Evolutionary conservation across 2,329 filamentous ascomycete genomes (phyloP).

Genomic region (Paecilomyces sp.): DNA sequence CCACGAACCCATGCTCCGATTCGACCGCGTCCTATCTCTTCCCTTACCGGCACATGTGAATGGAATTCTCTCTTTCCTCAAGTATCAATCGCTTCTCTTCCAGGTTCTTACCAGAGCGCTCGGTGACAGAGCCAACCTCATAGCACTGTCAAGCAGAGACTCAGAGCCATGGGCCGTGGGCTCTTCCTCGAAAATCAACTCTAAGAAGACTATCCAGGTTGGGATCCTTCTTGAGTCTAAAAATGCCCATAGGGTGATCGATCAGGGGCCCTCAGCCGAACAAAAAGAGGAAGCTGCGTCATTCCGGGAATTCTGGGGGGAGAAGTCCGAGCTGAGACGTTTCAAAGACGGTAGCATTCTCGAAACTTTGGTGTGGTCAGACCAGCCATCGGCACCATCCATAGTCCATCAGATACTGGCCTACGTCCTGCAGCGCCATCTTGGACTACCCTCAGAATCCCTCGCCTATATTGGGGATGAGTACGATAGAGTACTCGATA

Average conservation of each 20-base stretch:
- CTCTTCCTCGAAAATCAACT: constrained; percentile 22
- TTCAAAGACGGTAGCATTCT: constrained; percentile 94
- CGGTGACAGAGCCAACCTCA: constrained; percentile 63
- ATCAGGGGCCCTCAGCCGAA: constrained; percentile 81
- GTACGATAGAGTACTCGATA: constrained; percentile 34
- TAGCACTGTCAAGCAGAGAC: constrained; percentile 50
- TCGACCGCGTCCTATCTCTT: constrained; percentile 45
- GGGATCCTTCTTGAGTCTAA: constrained; percentile 66
- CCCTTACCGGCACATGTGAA: constrained; percentile 15
- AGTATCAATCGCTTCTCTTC: constrained; percentile 44
- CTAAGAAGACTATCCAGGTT: constrained; percentile 45
- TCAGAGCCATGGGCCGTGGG: constrained; percentile 42
- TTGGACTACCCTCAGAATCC: constrained; percentile 53
- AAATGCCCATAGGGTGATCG: constrained; percentile 68
- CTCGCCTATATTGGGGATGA: constrained; percentile 47
- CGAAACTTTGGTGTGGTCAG: constrained; percentile 82
- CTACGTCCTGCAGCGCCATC: constrained; percentile 63
- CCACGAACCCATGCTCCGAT: constrained; percentile 45
- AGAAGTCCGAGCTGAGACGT: constrained; percentile 82
- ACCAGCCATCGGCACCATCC: constrained; percentile 51
- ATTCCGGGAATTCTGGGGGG: constrained; percentile 91
- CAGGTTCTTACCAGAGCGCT: constrained; percentile 62
- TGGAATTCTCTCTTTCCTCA: constrained; percentile 21
- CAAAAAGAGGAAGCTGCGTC: constrained; percentile 71
- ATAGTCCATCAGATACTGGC: constrained; percentile 74